A percentile compares a stretch with the other conserved stretches of the same genome.
Evolutionary conservation across 345 rosid genomes (phyloP).

Genomic region (Arabis hirsuta): DNA sequence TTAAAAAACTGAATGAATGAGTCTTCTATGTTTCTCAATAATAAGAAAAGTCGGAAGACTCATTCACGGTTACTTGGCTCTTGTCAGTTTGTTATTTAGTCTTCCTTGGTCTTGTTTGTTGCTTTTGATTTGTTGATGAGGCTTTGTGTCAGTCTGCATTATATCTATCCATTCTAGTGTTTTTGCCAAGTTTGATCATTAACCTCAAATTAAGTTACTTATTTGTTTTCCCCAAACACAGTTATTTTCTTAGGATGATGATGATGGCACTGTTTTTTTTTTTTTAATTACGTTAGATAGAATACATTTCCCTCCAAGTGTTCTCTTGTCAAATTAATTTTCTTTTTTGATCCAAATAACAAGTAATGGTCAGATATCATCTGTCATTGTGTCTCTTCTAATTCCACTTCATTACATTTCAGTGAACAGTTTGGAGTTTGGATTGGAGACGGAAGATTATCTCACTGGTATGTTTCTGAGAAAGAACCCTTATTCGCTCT

Average conservation of each 20-base stretch:
- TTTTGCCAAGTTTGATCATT: background rate
- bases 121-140: background rate
- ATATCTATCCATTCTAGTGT: background rate
- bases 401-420: constrained; percentile 33
- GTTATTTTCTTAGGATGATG: background rate
- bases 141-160: background rate
- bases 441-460: constrained; percentile 88
- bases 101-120: background rate
- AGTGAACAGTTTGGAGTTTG: constrained; percentile 75
- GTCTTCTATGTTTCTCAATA: background rate
- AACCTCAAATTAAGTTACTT: background rate
- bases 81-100: background rate
- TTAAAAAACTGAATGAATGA: background rate
- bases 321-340: background rate
- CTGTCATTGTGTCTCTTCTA: background rate
- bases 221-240: no score
- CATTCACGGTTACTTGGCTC: background rate
- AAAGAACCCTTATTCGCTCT: background rate
- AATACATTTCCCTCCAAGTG: background rate
- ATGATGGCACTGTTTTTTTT: background rate
- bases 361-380: constrained; percentile 6
- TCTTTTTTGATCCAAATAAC: background rate
- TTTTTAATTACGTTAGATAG: background rate
- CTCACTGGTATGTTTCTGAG: constrained; percentile 66
- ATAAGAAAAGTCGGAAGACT: background rate